A percentile compares a stretch with the other conserved stretches of the same genome.
Evolutionary conservation across 768 basidiomycete genomes (phyloP).

Genomic region (Pisolithus sp.): DNA sequence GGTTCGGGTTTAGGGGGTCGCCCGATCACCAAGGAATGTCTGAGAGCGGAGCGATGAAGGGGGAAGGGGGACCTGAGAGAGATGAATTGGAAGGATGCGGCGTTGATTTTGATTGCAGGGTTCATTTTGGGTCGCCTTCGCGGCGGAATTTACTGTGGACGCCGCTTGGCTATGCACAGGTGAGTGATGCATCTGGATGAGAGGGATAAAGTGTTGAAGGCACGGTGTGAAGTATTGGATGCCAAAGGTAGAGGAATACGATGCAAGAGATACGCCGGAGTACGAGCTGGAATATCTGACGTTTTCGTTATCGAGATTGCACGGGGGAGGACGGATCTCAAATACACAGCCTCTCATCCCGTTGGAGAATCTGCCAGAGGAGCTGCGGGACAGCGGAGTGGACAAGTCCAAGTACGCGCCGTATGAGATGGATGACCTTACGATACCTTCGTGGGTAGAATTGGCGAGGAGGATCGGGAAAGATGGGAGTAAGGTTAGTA

Average conservation of each 20-base stretch:
- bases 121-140: constrained; percentile 61
- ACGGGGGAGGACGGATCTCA: constrained; percentile 23
- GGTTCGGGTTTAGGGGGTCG: constrained; percentile 7
- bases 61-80: constrained; percentile 51
- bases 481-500: constrained; percentile 47
- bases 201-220: constrained; percentile 3
- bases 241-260: constrained; percentile 45
- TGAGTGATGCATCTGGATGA: constrained; percentile 27
- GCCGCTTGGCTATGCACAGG: constrained; percentile 83
- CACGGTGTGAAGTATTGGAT: constrained; percentile 51
- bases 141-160: constrained; percentile 63
- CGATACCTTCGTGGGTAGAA: constrained; percentile 65
- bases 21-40: constrained; percentile 42
- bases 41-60: constrained; percentile 37
- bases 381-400: constrained; percentile 36
- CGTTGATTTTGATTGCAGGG: constrained; percentile 43
- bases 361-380: constrained; percentile 44
- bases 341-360: constrained; percentile 49
- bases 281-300: constrained; percentile 81
- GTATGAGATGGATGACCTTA: constrained; percentile 71
- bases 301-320: constrained; percentile 39
- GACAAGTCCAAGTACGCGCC: constrained; percentile 54
- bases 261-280: constrained; percentile 44
- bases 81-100: constrained; percentile 43
- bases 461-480: constrained; percentile 59